Percentiles rank a stretch among this genome's conserved stretches.
Conservation (phyloP, 192 early-diverging fungal species). For the Dissophora ornata region DNA sequence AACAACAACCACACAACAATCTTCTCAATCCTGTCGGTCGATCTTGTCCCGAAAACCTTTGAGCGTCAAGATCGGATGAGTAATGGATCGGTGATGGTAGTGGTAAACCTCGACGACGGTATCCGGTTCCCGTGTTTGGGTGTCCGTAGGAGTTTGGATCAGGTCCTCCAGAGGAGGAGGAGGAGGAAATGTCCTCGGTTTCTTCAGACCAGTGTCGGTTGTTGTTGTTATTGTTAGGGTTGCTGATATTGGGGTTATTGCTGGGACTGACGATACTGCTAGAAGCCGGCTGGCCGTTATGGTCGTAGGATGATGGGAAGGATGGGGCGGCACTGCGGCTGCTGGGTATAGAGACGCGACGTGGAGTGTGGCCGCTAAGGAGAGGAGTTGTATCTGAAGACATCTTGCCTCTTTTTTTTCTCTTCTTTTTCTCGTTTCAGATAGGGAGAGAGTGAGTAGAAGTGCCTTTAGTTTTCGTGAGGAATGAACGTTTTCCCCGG, state of each 20-base stretch:
- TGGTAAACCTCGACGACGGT: conserved; percentile 40
- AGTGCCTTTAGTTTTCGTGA: no score
- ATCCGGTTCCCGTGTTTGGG: conserved; percentile 44
- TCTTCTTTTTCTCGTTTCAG: no score
- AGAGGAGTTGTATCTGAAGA: conserved; percentile 52
- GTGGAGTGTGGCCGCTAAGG: conserved; percentile 22
- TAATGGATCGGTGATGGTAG: conserved; percentile 11
- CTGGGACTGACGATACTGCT: no score
- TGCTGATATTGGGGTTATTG: background rate
- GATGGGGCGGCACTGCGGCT: background rate
- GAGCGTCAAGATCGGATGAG: conserved; percentile 32
- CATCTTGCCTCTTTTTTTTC: conserved; percentile 15
- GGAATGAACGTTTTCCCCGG: no score
- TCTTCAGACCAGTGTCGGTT: conserved; percentile 52
- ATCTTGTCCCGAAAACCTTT: conserved; percentile 47
- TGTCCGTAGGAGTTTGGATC: conserved; percentile 45
- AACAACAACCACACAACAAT: conserved; percentile 33
- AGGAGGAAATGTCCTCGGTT: conserved; percentile 45
- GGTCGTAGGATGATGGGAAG: no score
- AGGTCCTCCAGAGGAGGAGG: no score
- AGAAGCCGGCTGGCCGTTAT: no score
- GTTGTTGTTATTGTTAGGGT: conserved; percentile 1
- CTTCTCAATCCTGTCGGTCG: conserved; percentile 29
- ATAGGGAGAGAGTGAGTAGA: no score
- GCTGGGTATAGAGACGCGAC: conserved; percentile 23